phyloP scores from a whole-genome alignment of 768 basidiomycete genomes.

The Rhodotorula graminis region DNA sequence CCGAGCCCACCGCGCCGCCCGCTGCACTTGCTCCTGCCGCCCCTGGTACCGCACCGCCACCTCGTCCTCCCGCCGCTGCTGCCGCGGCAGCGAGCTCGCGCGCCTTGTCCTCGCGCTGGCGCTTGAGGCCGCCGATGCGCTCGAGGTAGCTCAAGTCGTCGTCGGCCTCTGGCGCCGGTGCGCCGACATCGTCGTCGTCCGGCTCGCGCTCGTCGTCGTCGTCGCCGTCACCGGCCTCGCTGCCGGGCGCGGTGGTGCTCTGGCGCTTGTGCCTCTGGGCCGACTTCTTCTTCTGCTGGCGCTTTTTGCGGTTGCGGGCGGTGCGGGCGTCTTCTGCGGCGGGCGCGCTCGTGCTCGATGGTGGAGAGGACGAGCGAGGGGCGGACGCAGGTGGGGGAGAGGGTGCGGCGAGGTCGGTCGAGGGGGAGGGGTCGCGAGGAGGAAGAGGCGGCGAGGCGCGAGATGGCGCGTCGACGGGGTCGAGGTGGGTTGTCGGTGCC shows the following conservation, averaged over 20 bases:
- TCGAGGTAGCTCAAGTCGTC: neutral
- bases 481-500: neutral
- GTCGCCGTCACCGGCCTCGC: neutral
- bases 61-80: neutral
- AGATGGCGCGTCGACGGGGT: neutral
- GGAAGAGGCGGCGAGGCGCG: neutral
- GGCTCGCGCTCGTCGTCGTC: neutral
- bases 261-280: neutral
- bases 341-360: neutral
- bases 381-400: too few relatives aligned
- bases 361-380: too few relatives aligned
- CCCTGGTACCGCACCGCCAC: neutral
- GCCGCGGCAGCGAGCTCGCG: neutral
- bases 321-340: neutral
- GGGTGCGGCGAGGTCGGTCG: neutral
- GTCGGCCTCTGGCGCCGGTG: neutral
- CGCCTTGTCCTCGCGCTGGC: neutral
- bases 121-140: neutral
- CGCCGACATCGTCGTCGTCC: neutral
- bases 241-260: neutral
- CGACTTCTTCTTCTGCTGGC: neutral
- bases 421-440: neutral
- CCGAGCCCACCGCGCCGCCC: too few relatives aligned
- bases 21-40: neutral
- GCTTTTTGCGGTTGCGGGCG: neutral